phyloP scores from a whole-genome alignment of 1,284 basidiomycete genomes.

The Abortiporus biennis region DNA sequence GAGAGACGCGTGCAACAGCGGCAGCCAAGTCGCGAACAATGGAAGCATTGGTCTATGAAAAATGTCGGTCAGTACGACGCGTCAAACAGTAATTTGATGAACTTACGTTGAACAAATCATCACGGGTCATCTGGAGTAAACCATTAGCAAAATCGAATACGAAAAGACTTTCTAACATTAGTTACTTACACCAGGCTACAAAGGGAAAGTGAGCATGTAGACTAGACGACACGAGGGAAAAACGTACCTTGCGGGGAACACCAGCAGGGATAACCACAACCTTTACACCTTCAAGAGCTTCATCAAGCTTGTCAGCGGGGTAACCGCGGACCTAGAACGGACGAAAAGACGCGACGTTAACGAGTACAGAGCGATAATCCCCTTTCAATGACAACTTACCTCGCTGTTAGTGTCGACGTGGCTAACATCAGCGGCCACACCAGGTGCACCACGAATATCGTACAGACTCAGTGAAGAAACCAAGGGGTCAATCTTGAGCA shows the following conservation, averaged over 20 bases:
- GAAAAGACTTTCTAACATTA: conserved; percentile 4
- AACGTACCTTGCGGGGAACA: conserved; percentile 85
- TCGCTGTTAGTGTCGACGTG: conserved; percentile 90
- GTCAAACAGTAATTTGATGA: not conserved
- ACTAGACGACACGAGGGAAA: conserved; percentile 4
- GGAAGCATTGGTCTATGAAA: conserved; percentile 78
- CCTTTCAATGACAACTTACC: conserved; percentile 36
- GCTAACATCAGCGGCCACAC: conserved; percentile 89
- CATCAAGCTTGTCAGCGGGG: conserved; percentile 78
- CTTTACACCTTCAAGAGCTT: conserved; percentile 80
- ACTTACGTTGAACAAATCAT: conserved; percentile 97
- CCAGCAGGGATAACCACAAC: conserved; percentile 98
- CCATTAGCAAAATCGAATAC: conserved; percentile 22
- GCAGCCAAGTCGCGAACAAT: conserved; percentile 95
- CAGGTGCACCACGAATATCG: conserved; percentile 89
- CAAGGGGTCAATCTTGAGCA: conserved; percentile 83
- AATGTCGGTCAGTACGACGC: not conserved
- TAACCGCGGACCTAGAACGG: conserved; percentile 69
- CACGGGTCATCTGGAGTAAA: conserved; percentile 79
- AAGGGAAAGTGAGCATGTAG: conserved; percentile 17
- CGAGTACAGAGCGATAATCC: conserved; percentile 5
- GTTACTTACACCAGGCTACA: conserved; percentile 66
- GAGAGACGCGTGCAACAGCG: conserved; percentile 81
- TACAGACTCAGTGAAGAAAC: conserved; percentile 78
- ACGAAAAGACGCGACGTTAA: conserved; percentile 5